Base-by-base conservation (phyloP, 2,329 filamentous ascomycete species). In the Fusarium tupiense region DNA sequence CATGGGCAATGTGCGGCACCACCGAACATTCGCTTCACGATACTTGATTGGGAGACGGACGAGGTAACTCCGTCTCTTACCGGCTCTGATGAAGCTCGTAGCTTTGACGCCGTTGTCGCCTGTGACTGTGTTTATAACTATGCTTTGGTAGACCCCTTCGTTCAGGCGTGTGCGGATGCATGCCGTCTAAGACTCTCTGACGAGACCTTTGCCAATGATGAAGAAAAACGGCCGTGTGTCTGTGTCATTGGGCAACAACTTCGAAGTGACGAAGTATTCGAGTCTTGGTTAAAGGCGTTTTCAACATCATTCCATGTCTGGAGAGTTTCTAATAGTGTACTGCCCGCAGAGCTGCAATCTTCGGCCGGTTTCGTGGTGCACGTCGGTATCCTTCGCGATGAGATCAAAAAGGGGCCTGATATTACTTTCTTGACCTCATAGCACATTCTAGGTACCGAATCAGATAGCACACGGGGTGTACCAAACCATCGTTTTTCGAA, bases 81-180 rank as follows among this genome's bases (percentile, higher is more conserved):
- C 4, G 81, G 83, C 17, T 80, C 80, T 20, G 69, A 74, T 22
- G 72, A 61, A 43, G 78, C 71, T 50, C 79, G 76, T 78, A 87
- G 88, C 65, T 92, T 96, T 74, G 93, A 97, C 78, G 83, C 91
- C 20, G 86, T 98, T 17, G 81, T 98, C 41, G 94, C 95, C 8
- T 97, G 94, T 80, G 96, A 99, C 82, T 98, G 95, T 82, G 92
- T 99, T 76, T 99, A 97, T 86, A 99, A 98, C 83, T 94, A 98
- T 74, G 90, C 93, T 6, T 88, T 98, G 7, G 90, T 98, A 31
- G 85, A 89, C 49, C 94, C 95, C 0, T 89, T 98, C 56, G 93
- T 96, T n/a, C 89, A 92, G 77, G 93, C 94, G 1, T 97, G 94
- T 80, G 90, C 86, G 11, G 93, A 97, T 71, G 87, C 91, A 31